phyloP scores from a whole-genome alignment of 2,329 filamentous ascomycete genomes.

The Colletotrichum sp. region DNA sequence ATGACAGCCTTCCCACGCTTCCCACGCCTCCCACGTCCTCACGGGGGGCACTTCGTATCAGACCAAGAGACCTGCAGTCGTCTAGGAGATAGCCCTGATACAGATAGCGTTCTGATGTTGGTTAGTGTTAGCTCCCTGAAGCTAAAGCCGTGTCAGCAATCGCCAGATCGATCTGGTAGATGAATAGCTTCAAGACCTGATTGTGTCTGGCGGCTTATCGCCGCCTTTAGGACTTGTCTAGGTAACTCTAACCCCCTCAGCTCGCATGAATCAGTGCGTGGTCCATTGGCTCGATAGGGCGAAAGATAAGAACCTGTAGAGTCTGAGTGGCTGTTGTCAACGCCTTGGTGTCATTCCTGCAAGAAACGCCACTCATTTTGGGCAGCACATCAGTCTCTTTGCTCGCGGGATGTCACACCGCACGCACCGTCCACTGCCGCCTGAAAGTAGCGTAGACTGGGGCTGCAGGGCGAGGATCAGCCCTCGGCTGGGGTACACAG shows the following conservation, averaged over 20 bases:
- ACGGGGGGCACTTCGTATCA: background rate
- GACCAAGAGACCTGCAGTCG: background rate
- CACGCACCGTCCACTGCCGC: background rate
- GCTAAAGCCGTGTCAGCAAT: background rate
- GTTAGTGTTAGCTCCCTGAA: background rate
- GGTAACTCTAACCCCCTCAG: background rate
- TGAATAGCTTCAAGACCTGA: background rate
- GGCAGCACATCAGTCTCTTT: background rate
- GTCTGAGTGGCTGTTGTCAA: background rate
- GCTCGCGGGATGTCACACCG: conserved; percentile 1
- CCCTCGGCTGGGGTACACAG: background rate
- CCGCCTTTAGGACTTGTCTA: background rate
- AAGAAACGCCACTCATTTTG: conserved; percentile 1
- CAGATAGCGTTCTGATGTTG: background rate
- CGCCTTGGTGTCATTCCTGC: background rate
- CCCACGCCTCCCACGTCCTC: background rate
- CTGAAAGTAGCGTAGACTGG: background rate
- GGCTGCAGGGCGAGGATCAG: background rate
- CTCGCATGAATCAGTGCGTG: background rate
- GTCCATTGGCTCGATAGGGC: background rate
- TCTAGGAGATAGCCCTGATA: background rate
- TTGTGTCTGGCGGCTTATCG: background rate
- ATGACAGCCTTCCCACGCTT: background rate
- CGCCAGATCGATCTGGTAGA: background rate
- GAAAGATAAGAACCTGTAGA: conserved; percentile 1